Conservation (phyloP, 2,329 filamentous ascomycete species). For the Diaporthe velutina region DNA sequence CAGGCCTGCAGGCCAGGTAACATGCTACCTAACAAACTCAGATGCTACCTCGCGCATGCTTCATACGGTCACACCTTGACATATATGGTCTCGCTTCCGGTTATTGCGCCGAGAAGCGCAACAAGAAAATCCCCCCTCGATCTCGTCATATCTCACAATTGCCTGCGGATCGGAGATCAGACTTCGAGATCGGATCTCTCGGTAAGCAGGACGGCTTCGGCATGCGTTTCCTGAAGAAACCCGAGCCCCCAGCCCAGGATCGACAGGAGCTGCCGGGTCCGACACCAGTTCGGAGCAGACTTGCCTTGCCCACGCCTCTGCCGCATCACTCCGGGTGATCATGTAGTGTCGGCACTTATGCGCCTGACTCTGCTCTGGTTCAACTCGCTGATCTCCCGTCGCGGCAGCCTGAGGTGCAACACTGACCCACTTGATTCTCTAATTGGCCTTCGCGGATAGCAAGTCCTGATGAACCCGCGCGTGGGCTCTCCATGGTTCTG, state of each 20-base stretch:
- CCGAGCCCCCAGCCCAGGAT: neutral
- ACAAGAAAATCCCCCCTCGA: neutral
- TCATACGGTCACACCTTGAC: neutral
- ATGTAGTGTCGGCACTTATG: neutral
- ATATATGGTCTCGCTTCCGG: neutral
- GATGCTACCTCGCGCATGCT: slow-evolving; percentile 6
- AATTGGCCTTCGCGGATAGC: neutral
- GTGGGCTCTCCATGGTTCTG: neutral
- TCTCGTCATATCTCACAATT: slow-evolving; percentile 1
- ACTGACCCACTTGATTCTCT: neutral
- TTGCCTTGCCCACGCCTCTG: neutral
- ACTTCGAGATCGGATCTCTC: slow-evolving; percentile 6
- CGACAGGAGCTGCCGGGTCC: slow-evolving; percentile 5
- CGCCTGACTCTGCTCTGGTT: neutral
- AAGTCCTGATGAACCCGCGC: too few relatives aligned
- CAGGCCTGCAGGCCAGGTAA: slow-evolving; percentile 3
- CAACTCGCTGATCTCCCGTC: neutral
- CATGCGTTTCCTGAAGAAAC: neutral
- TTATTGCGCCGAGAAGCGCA: neutral
- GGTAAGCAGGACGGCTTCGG: neutral
- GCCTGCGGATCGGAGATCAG: neutral
- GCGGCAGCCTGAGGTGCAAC: neutral
- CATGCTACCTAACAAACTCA: neutral
- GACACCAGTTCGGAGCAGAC: neutral
- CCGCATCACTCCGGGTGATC: neutral